Evolutionary conservation across 495 filamentous ascomycete species (phyloP).

Genomic region (Aspergillus haitiensis): DNA sequence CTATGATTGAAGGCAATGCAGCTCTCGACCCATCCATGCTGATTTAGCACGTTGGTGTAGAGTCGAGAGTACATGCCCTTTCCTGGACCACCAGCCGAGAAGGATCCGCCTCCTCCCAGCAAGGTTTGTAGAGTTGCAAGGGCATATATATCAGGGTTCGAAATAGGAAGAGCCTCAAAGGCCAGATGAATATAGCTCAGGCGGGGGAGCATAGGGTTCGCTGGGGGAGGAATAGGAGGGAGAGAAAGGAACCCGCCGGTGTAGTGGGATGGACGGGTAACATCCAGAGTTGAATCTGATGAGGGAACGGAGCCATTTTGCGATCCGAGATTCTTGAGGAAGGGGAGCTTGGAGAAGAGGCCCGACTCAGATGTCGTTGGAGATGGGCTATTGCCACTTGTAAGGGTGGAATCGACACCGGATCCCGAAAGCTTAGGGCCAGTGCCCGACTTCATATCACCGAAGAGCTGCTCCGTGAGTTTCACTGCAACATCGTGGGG

Average conservation of each 20-base stretch:
- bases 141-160: slow-evolving; percentile 89
- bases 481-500: slow-evolving; percentile 76
- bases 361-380: slow-evolving; percentile 49
- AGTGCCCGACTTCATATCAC: slow-evolving; percentile 69
- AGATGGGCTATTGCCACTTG: slow-evolving; percentile 43
- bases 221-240: slow-evolving; percentile 71
- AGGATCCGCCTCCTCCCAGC: slow-evolving; percentile 92
- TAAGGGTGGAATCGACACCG: slow-evolving; percentile 54
- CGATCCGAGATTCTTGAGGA: slow-evolving; percentile 79
- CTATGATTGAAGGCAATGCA: slow-evolving; percentile 96
- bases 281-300: slow-evolving; percentile 53
- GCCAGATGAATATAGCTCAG: slow-evolving; percentile 91
- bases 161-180: slow-evolving; percentile 92
- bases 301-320: slow-evolving; percentile 57
- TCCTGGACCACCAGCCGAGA: slow-evolving; percentile 94
- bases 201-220: slow-evolving; percentile 74
- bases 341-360: slow-evolving; percentile 82
- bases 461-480: slow-evolving; percentile 82
- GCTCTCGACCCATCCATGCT: slow-evolving; percentile 93
- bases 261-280: slow-evolving; percentile 73
- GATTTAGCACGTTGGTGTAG: slow-evolving; percentile 97
- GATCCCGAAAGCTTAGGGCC: slow-evolving; percentile 56
- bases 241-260: slow-evolving; percentile 90
- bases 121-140: slow-evolving; percentile 95
- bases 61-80: slow-evolving; percentile 99